Evolutionary conservation across 805 yeast species (phyloP).

Genomic region (Vanderwaltozyma polyspora): DNA sequence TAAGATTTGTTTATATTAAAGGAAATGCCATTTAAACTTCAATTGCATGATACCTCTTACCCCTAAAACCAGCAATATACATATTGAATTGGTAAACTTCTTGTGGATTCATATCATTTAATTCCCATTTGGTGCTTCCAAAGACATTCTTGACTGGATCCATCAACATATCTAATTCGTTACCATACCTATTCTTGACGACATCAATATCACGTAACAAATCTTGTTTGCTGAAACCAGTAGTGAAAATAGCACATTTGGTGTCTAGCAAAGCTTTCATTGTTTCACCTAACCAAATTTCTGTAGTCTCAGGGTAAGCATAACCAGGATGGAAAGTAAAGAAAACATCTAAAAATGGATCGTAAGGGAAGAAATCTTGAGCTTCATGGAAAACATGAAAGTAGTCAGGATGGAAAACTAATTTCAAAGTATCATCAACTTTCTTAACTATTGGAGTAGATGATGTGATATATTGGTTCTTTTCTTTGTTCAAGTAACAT

Average conservation of each 20-base stretch:
- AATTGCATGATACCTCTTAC: constrained; percentile 91
- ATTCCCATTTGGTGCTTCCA: constrained; percentile 87
- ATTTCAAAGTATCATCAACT: constrained; percentile 59
- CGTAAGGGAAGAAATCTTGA: constrained; percentile 94
- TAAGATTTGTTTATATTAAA: too few relatives aligned
- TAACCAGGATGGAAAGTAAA: constrained; percentile 94
- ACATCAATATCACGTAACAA: constrained; percentile 58
- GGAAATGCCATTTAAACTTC: constrained; percentile 8
- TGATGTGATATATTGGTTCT: constrained; percentile 47
- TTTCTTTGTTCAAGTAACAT: constrained; percentile 62
- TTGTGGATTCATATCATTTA: constrained; percentile 84
- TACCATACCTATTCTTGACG: constrained; percentile 51
- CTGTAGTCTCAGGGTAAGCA: constrained; percentile 66
- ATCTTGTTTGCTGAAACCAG: constrained; percentile 79
- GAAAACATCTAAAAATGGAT: constrained; percentile 88
- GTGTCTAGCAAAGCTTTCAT: constrained; percentile 82
- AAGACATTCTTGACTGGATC: constrained; percentile 62
- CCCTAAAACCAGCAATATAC: constrained; percentile 83
- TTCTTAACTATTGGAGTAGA: constrained; percentile 61
- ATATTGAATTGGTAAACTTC: constrained; percentile 90
- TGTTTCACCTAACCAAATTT: constrained; percentile 83
- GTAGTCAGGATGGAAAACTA: constrained; percentile 79
- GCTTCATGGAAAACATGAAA: constrained; percentile 86
- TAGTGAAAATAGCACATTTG: constrained; percentile 83
- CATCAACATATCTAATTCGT: constrained; percentile 74